These are phyloP conservation scores for Guadua angustifolia DNA, from an alignment of 176 grass and related monocot genomes.

Conservation along the genomic window DNA sequence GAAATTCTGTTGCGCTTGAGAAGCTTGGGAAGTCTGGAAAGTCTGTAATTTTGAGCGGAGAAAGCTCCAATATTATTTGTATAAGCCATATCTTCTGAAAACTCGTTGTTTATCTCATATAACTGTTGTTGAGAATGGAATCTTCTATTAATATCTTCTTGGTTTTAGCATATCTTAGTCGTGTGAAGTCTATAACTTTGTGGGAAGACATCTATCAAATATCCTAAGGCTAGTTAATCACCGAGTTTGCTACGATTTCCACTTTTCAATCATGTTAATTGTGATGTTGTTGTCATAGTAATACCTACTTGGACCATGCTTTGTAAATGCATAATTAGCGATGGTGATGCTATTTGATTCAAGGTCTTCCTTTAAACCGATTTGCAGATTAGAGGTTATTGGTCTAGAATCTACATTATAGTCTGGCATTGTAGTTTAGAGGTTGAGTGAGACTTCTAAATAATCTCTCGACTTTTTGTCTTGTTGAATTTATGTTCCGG, in stretches of 20 bases:
- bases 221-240: background rate
- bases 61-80: background rate
- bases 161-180: background rate
- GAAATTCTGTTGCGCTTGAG: constrained; percentile 89
- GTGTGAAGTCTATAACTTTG: background rate
- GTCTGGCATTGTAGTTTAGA: too few species aligned
- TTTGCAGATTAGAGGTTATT: constrained; percentile 93
- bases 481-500: too few species aligned
- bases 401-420: too few species aligned
- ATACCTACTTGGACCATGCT: constrained; percentile 1
- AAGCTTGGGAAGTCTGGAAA: constrained; percentile 86
- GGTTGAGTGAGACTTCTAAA: too few species aligned
- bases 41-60: background rate
- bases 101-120: background rate
- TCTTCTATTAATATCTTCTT: too few species aligned
- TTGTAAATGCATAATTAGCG: background rate
- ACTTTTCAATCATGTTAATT: too few species aligned
- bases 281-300: constrained; percentile 4
- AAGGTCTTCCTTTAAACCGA: background rate
- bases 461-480: too few species aligned
- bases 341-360: background rate
- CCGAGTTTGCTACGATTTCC: background rate
- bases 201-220: constrained; percentile 9
- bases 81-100: constrained; percentile 7
- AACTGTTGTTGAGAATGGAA: background rate